Evolutionary conservation across 345 rosid genomes (phyloP).

Genomic region (Orychophragmus violaceus): DNA sequence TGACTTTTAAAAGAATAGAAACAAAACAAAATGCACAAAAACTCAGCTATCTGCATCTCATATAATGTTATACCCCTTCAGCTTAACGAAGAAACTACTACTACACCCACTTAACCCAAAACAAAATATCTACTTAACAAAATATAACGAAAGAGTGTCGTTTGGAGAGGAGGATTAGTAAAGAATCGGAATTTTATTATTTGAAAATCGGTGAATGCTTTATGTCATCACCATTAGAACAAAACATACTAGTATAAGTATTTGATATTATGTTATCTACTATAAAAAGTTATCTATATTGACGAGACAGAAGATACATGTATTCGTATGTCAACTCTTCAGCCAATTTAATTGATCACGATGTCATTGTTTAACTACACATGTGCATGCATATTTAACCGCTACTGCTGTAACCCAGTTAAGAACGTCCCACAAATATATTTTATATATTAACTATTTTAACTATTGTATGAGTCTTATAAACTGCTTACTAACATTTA

Average conservation of each 20-base stretch:
- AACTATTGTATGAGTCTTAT: too few relatives aligned
- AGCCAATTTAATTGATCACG: too few relatives aligned
- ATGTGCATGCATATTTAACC: too few relatives aligned
- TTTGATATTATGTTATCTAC: background rate
- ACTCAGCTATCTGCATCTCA: background rate
- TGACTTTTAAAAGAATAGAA: background rate
- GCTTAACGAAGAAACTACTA: conserved; percentile 1
- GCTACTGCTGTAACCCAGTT: too few relatives aligned
- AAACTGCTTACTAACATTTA: too few relatives aligned
- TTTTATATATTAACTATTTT: too few relatives aligned
- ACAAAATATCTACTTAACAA: background rate
- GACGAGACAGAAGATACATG: background rate
- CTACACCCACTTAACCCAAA: background rate
- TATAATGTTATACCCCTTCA: background rate
- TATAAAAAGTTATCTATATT: too few relatives aligned
- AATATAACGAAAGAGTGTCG: background rate
- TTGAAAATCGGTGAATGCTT: background rate
- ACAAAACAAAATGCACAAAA: background rate
- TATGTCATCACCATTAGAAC: background rate
- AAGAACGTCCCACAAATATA: too few relatives aligned
- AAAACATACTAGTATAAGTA: background rate
- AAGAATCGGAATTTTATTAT: background rate
- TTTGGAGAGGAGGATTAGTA: background rate
- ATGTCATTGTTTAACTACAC: too few relatives aligned
- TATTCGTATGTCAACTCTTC: too few relatives aligned